Conservation (phyloP, 306 rosid genomes). For the Castanea crenata region DNA sequence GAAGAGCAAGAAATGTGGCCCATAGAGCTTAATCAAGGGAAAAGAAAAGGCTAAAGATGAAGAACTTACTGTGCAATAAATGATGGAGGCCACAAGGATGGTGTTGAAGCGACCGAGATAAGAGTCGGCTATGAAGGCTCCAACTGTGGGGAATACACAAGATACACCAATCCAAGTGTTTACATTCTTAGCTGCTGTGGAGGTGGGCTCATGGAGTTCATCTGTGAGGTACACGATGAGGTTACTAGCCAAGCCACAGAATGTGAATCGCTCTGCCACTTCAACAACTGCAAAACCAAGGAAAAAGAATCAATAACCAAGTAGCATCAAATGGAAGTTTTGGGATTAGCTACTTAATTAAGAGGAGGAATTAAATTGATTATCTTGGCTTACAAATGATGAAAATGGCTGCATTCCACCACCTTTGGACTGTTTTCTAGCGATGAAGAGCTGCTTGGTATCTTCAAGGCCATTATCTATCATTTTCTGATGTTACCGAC, state of each 20-base stretch:
- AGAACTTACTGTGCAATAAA: not conserved
- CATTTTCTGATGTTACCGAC: not conserved
- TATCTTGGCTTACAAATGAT: slow-evolving; percentile 25
- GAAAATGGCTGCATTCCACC: slow-evolving; percentile 36
- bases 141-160: slow-evolving; percentile 9
- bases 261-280: slow-evolving; percentile 37
- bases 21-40: not conserved
- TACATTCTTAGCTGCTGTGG: slow-evolving; percentile 8
- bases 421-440: not conserved
- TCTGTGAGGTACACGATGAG: slow-evolving; percentile 32
- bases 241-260: slow-evolving; percentile 20
- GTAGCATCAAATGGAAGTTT: not conserved
- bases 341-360: no score
- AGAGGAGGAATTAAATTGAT: no score
- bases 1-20: no score
- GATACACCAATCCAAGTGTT: slow-evolving; percentile 22
- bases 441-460: not conserved
- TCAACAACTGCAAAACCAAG: slow-evolving; percentile 29
- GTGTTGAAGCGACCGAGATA: not conserved
- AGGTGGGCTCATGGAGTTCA: slow-evolving; percentile 20
- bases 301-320: not conserved
- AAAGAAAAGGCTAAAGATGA: no score
- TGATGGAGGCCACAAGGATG: slow-evolving; percentile 1
- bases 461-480: not conserved
- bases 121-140: slow-evolving; percentile 17